These are phyloP conservation scores for Galerina sulciceps DNA, from an alignment of 768 basidiomycete genomes.

Conservation along the genomic window DNA sequence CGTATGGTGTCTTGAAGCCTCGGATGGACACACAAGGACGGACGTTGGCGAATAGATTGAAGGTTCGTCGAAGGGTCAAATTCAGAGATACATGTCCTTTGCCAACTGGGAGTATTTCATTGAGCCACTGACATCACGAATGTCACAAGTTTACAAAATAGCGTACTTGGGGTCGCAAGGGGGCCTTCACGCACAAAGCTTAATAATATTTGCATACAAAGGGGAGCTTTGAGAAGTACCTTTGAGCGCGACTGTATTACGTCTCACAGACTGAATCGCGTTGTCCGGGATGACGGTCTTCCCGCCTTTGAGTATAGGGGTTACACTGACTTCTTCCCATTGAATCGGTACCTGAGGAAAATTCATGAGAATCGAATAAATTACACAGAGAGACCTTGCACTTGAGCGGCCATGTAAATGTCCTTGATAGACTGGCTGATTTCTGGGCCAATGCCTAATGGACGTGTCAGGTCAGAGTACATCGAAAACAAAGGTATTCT, in stretches of 20 bases:
- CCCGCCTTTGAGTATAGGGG: slow-evolving; percentile 90
- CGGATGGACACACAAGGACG: slow-evolving; percentile 94
- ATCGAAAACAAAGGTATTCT: background rate
- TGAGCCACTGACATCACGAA: background rate
- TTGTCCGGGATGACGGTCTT: slow-evolving; percentile 96
- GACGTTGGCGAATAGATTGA: slow-evolving; percentile 98
- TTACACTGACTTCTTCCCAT: slow-evolving; percentile 99
- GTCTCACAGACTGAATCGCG: slow-evolving; percentile 91
- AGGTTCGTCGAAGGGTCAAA: slow-evolving; percentile 94
- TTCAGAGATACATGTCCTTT: slow-evolving; percentile 99
- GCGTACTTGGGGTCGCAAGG: slow-evolving; percentile 94
- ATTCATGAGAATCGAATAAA: slow-evolving; percentile 7
- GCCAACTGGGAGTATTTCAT: slow-evolving; percentile 64
- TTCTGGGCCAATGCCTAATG: slow-evolving; percentile 94
- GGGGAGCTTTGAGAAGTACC: slow-evolving; percentile 48
- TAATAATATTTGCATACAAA: background rate
- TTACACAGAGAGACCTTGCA: slow-evolving; percentile 31
- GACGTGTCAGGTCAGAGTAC: slow-evolving; percentile 18
- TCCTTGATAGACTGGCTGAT: slow-evolving; percentile 95
- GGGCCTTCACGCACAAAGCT: slow-evolving; percentile 59
- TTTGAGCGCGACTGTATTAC: slow-evolving; percentile 97
- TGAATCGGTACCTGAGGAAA: slow-evolving; percentile 87
- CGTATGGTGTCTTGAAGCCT: slow-evolving; percentile 98
- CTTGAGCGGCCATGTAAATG: slow-evolving; percentile 89
- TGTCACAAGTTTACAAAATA: background rate